phyloP scores from a whole-genome alignment of 352 stramenopile genomes.

The Pythium utonaiense region DNA sequence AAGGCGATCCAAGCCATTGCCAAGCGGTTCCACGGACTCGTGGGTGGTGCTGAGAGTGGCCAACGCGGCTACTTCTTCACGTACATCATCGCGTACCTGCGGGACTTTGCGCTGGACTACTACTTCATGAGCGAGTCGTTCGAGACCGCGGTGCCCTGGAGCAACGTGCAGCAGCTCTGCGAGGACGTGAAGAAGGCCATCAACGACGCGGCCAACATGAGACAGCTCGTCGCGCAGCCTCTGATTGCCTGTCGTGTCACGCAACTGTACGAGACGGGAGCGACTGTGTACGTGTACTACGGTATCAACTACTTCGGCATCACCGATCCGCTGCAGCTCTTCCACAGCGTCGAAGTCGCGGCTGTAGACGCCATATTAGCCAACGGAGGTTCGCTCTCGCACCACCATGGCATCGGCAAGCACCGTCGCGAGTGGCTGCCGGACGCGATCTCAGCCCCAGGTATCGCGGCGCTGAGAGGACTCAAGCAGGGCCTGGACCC shows the following conservation, averaged over 20 bases:
- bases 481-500: slow-evolving; percentile 90
- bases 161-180: slow-evolving; percentile 50
- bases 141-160: slow-evolving; percentile 85
- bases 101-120: slow-evolving; percentile 93
- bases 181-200: slow-evolving; percentile 57
- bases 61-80: slow-evolving; percentile 93
- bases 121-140: slow-evolving; percentile 91
- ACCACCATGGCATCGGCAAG: slow-evolving; percentile 96
- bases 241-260: slow-evolving; percentile 92
- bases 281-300: slow-evolving; percentile 96
- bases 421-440: slow-evolving; percentile 83
- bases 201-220: slow-evolving; percentile 44
- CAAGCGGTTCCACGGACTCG: slow-evolving; percentile 72
- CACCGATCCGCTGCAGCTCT: slow-evolving; percentile 72
- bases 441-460: slow-evolving; percentile 74
- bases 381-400: slow-evolving; percentile 90
- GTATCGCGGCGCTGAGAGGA: slow-evolving; percentile 59
- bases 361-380: slow-evolving; percentile 85
- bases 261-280: slow-evolving; percentile 94
- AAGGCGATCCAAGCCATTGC: slow-evolving; percentile 61
- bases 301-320: slow-evolving; percentile 91
- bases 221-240: slow-evolving; percentile 43
- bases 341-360: slow-evolving; percentile 71
- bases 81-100: slow-evolving; percentile 93
- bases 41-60: slow-evolving; percentile 80